phyloP scores from a whole-genome alignment of 352 stramenopile species.

The Phytophthora hybrid region DNA sequence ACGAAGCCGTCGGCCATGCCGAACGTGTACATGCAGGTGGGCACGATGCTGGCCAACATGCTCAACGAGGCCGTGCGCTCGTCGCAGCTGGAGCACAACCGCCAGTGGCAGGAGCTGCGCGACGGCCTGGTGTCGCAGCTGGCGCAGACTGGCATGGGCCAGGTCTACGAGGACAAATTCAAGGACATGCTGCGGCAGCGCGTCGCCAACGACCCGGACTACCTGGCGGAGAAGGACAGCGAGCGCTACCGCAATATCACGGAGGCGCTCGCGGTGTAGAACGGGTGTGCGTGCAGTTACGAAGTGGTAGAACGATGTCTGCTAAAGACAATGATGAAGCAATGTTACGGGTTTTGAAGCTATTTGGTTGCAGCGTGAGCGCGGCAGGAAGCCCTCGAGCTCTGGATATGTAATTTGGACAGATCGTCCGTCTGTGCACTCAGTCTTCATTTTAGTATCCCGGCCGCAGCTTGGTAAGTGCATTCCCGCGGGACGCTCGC shows the following conservation, averaged over 20 bases:
- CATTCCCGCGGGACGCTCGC: not conserved
- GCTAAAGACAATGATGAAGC: not conserved
- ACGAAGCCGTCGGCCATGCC: slow-evolving; percentile 52
- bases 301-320: slow-evolving; percentile 2
- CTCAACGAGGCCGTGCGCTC: slow-evolving; percentile 73
- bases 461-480: not conserved
- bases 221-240: slow-evolving; percentile 48
- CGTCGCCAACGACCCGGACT: slow-evolving; percentile 66
- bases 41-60: slow-evolving; percentile 69
- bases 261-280: slow-evolving; percentile 54
- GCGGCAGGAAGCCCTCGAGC: not conserved
- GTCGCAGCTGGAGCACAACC: slow-evolving; percentile 63
- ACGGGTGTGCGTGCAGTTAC: not conserved
- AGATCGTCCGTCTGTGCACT: slow-evolving; percentile 4
- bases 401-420: no score
- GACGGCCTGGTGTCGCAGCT: slow-evolving; percentile 65
- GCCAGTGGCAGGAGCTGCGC: slow-evolving; percentile 60
- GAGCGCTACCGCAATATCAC: slow-evolving; percentile 68
- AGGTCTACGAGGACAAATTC: slow-evolving; percentile 66
- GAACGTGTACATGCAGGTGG: slow-evolving; percentile 69
- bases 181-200: slow-evolving; percentile 67
- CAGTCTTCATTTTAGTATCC: slow-evolving; percentile 16
- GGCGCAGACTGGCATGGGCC: slow-evolving; percentile 52
- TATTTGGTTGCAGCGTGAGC: no score
- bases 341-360: slow-evolving; percentile 12